These are phyloP conservation scores for Rhytidiadelphus loreus DNA, from an alignment of 225 moss, liverwort and hornwort species.

Conservation along the genomic window DNA sequence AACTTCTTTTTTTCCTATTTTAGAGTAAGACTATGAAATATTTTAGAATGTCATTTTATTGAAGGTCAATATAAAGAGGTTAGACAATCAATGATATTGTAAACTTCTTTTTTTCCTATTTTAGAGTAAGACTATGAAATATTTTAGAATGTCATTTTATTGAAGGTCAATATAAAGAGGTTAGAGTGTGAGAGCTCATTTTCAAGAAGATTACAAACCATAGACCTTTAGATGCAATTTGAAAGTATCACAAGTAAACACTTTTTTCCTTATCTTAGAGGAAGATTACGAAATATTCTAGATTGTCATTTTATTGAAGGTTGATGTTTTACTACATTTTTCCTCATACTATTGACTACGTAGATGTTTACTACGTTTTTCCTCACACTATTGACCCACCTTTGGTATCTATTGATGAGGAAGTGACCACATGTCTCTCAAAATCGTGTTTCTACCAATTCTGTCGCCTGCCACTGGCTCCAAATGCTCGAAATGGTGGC, in stretches of 20 bases:
- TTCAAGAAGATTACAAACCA: background rate
- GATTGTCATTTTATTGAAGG: no score
- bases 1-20: no score
- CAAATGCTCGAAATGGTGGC: conserved; percentile 49
- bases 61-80: background rate
- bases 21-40: background rate
- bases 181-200: background rate
- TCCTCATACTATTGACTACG: no score
- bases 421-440: no score
- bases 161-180: background rate
- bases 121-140: background rate
- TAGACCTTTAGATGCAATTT: no score
- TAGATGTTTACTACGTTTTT: background rate
- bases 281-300: no score
- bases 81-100: background rate
- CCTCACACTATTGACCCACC: background rate
- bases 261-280: no score
- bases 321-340: no score
- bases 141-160: background rate
- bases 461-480: conserved; percentile 28
- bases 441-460: background rate
- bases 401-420: background rate
- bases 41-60: background rate
- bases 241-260: no score
- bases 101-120: no score